Evolutionary conservation across 768 basidiomycete species (phyloP).

Genomic region (Calocybe gangraenosa): DNA sequence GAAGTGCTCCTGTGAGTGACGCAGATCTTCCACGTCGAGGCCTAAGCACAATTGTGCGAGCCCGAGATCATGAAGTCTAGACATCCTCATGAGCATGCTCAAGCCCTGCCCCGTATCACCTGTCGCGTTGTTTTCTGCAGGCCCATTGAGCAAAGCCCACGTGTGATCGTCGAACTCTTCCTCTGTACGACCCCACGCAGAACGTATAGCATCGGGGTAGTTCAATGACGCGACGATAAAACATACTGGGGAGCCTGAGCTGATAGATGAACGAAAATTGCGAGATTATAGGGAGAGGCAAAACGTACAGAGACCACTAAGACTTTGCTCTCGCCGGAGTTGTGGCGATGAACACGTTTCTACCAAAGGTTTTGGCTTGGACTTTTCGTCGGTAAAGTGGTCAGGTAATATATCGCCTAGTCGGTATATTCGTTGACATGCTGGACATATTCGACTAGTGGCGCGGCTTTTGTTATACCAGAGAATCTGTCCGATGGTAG

Average conservation of each 20-base stretch:
- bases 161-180: slow-evolving; percentile 66
- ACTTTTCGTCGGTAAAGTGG: slow-evolving; percentile 35
- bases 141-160: slow-evolving; percentile 57
- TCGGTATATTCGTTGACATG: slow-evolving; percentile 68
- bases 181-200: slow-evolving; percentile 63
- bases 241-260: slow-evolving; percentile 68
- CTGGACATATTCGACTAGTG: slow-evolving; percentile 69
- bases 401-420: slow-evolving; percentile 63
- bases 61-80: slow-evolving; percentile 68
- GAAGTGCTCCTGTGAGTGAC: too few species aligned
- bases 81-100: slow-evolving; percentile 71
- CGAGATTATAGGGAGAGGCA: neutral
- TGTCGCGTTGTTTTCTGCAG: slow-evolving; percentile 32
- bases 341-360: slow-evolving; percentile 29
- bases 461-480: slow-evolving; percentile 86
- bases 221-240: slow-evolving; percentile 69
- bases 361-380: slow-evolving; percentile 3
- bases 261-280: neutral
- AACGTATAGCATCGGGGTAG: slow-evolving; percentile 58
- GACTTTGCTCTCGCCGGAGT: slow-evolving; percentile 56
- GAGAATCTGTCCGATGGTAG: slow-evolving; percentile 45
- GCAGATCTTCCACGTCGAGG: slow-evolving; percentile 16
- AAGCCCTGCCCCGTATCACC: slow-evolving; percentile 34
- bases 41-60: slow-evolving; percentile 59
- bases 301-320: slow-evolving; percentile 74